A percentile compares a stretch with the other conserved stretches of the same genome.
Conservation (phyloP, 2,329 filamentous ascomycete species). For the Thielaviopsis musarum region DNA sequence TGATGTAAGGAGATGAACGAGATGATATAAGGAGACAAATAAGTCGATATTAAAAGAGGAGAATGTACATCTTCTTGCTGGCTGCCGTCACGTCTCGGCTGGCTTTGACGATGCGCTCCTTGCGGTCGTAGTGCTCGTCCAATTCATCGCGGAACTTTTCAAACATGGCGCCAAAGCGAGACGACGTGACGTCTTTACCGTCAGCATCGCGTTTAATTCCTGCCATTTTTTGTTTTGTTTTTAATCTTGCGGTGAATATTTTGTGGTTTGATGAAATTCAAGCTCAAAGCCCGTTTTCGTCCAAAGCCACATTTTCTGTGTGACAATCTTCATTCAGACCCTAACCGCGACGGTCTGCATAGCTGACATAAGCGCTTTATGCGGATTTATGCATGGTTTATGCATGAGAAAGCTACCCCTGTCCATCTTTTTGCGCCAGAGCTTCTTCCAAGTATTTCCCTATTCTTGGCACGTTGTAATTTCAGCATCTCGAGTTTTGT, state of each 20-base stretch:
- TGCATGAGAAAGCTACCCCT: background rate
- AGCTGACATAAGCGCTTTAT: background rate
- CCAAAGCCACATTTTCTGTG: background rate
- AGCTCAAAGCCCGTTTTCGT: background rate
- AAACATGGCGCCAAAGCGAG: constrained; percentile 56
- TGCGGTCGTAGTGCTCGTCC: constrained; percentile 84
- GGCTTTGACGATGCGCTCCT: constrained; percentile 78
- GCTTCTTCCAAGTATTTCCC: background rate
- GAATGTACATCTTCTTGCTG: constrained; percentile 79
- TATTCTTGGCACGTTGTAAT: too few species aligned
- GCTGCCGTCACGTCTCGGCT: constrained; percentile 83
- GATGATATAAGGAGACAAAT: too few species aligned
- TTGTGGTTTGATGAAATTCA: constrained; percentile 17
- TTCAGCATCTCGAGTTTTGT: too few species aligned
- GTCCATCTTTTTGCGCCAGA: background rate
- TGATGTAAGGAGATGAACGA: too few species aligned
- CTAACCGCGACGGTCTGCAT: background rate
- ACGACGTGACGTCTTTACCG: constrained; percentile 24
- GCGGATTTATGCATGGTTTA: background rate
- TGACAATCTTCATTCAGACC: background rate
- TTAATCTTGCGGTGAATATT: too few species aligned
- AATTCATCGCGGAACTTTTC: constrained; percentile 71
- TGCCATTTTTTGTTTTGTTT: background rate
- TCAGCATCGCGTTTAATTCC: constrained; percentile 37
- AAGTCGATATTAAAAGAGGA: background rate